These are phyloP conservation scores for Boletus reticuloceps DNA, from an alignment of 768 basidiomycete species.

Conservation along the genomic window DNA sequence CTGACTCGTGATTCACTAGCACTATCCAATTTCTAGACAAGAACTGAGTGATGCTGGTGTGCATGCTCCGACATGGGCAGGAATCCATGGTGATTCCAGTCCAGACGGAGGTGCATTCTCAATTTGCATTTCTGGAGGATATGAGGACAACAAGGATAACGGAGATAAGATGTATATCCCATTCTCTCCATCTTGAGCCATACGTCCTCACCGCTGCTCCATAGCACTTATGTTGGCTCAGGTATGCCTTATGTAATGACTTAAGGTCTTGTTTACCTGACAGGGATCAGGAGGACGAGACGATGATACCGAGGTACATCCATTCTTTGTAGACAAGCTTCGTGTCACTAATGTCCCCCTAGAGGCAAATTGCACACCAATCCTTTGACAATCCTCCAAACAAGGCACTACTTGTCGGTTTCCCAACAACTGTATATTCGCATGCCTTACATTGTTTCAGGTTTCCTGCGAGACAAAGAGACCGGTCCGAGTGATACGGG, in stretches of 20 bases:
- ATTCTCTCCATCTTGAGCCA: not conserved
- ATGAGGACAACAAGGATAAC: constrained; percentile 38
- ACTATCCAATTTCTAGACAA: constrained; percentile 9
- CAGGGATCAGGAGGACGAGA: constrained; percentile 5
- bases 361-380: constrained; percentile 25
- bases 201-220: constrained; percentile 1
- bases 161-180: constrained; percentile 37
- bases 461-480: constrained; percentile 27
- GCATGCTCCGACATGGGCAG: constrained; percentile 34
- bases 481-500: constrained; percentile 40
- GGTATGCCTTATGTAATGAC: constrained; percentile 9
- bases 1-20: not conserved
- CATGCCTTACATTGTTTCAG: constrained; percentile 13
- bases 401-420: constrained; percentile 18
- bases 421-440: too few species aligned
- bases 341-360: not conserved
- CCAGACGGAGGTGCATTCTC: constrained; percentile 35
- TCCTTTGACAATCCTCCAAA: constrained; percentile 23
- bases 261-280: not conserved
- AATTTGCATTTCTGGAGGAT: constrained; percentile 40
- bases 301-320: constrained; percentile 1
- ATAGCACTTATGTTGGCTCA: constrained; percentile 35
- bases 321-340: not conserved
- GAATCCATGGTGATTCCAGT: constrained; percentile 36
- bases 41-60: constrained; percentile 28